Conservation (phyloP, 2,329 filamentous ascomycete species). For the Myriosclerotinia curreyana region DNA sequence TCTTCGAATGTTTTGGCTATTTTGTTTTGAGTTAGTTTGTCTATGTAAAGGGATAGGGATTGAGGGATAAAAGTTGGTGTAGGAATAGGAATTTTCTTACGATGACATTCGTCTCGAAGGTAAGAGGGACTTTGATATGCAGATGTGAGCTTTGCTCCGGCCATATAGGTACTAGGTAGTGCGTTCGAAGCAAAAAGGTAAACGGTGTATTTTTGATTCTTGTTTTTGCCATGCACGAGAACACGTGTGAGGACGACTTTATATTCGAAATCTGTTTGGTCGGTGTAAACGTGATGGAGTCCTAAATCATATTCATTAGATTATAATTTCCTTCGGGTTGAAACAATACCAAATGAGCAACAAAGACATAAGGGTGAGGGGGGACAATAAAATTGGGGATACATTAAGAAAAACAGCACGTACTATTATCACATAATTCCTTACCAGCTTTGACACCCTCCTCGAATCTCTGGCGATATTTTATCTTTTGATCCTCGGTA, state of each 20-base stretch:
- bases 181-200: slow-evolving; percentile 64
- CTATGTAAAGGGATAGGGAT: neutral
- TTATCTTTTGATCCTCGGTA: slow-evolving; percentile 42
- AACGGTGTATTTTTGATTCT: slow-evolving; percentile 57
- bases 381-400: neutral
- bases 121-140: slow-evolving; percentile 38
- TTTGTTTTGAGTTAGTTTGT: neutral
- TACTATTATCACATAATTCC: slow-evolving; percentile 51
- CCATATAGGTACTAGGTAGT: slow-evolving; percentile 58
- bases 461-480: slow-evolving; percentile 39
- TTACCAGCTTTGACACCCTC: slow-evolving; percentile 41
- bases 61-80: too few species aligned
- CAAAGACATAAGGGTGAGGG: neutral
- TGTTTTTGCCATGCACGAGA: slow-evolving; percentile 44
- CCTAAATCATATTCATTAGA: slow-evolving; percentile 42
- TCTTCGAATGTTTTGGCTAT: slow-evolving; percentile 42
- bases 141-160: slow-evolving; percentile 50
- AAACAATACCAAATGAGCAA: neutral
- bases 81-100: neutral
- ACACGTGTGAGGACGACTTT: slow-evolving; percentile 58
- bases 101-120: slow-evolving; percentile 42
- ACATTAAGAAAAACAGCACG: slow-evolving; percentile 30
- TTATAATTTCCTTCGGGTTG: slow-evolving; percentile 8
- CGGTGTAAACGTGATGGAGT: slow-evolving; percentile 62
- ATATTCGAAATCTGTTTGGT: slow-evolving; percentile 61